A percentile compares a stretch with the other conserved stretches of the same genome.
phyloP scores from a whole-genome alignment of 1,284 basidiomycete genomes.

The Moniliophthora roreri region DNA sequence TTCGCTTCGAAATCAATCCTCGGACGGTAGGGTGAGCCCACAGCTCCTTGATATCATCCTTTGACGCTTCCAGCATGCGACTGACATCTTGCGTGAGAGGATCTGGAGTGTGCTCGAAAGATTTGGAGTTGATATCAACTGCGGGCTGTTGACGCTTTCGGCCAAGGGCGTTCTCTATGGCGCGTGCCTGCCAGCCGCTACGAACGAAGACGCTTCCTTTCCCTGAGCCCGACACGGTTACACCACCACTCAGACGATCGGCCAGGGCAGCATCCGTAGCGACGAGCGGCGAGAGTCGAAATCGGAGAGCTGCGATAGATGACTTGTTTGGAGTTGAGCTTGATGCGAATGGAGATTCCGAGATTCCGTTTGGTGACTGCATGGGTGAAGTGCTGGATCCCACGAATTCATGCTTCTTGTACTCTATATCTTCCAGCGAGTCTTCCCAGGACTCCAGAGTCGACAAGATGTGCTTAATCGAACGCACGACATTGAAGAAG shows the following conservation, averaged over 20 bases:
- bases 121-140: slow-evolving; percentile 26
- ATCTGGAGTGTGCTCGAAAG: slow-evolving; percentile 42
- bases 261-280: slow-evolving; percentile 62
- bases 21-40: slow-evolving; percentile 72
- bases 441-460: slow-evolving; percentile 71
- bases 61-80: slow-evolving; percentile 52
- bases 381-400: slow-evolving; percentile 4
- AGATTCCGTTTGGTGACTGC: slow-evolving; percentile 3
- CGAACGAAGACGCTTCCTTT: slow-evolving; percentile 76
- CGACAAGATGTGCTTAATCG: slow-evolving; percentile 71
- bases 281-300: slow-evolving; percentile 59
- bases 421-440: slow-evolving; percentile 46
- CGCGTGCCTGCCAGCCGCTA: slow-evolving; percentile 72
- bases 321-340: slow-evolving; percentile 10
- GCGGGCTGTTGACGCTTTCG: slow-evolving; percentile 31
- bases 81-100: slow-evolving; percentile 59
- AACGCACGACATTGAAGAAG: slow-evolving; percentile 79
- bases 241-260: slow-evolving; percentile 69
- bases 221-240: slow-evolving; percentile 67
- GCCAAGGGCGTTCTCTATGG: slow-evolving; percentile 49
- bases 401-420: slow-evolving; percentile 17
- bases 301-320: slow-evolving; percentile 51
- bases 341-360: slow-evolving; percentile 9
- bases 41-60: slow-evolving; percentile 64
- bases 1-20: slow-evolving; percentile 62